Evolutionary conservation across 176 grass and related monocot genomes (phyloP), one percentile per base, ranked within the genome.

Genomic region (Avena sativa): DNA sequence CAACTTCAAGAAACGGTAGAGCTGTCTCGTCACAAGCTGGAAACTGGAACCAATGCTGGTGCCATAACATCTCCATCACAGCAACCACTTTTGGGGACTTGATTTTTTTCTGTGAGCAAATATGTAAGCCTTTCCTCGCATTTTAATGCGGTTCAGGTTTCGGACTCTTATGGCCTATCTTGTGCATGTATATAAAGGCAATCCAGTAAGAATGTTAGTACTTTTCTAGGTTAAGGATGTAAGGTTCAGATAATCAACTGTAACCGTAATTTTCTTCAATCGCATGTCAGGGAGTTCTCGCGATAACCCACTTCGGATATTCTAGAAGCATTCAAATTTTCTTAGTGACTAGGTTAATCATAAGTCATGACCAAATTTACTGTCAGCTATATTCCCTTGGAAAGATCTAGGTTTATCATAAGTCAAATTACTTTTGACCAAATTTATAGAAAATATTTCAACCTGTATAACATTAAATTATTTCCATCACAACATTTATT

Each of bases 1-100:
- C 74, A 92, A 94, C 47, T 98, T 92, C 87, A 91, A 89, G 81
- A 69, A 60, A 46, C 4, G 69, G 20, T 88, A 91, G 78, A 85
- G 13, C 9, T 32, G 28, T 38, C 8, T 67, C 12, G 46, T 28
- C 32, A 30, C 20, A 23, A 59, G 80, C 67, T 23, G 51, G 67
- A 51, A 68, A 67, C 48, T 23, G 43, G 67, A 76, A 26, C 26
- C 85, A 79, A 46, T 52, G 6, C 11, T 16, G 26, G 60, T 50
- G 49, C 78, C 28, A 0, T 48, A 56, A 40, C 61, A 30, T 59
- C 55, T 36, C 55, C 65, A 71, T 83, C 79, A 28, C 30, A 68
- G 46, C 19, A 68, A 52, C 62, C 47, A 52, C 59, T 67, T 69
- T 26, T 20, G 28, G 6, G 14, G 14, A 3, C 21, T 6, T 51